Percentiles rank a stretch among this genome's conserved stretches.
These are phyloP conservation scores for Mortierella hygrophila DNA, from an alignment of 192 early-diverging fungal genomes.

Conservation along the genomic window DNA sequence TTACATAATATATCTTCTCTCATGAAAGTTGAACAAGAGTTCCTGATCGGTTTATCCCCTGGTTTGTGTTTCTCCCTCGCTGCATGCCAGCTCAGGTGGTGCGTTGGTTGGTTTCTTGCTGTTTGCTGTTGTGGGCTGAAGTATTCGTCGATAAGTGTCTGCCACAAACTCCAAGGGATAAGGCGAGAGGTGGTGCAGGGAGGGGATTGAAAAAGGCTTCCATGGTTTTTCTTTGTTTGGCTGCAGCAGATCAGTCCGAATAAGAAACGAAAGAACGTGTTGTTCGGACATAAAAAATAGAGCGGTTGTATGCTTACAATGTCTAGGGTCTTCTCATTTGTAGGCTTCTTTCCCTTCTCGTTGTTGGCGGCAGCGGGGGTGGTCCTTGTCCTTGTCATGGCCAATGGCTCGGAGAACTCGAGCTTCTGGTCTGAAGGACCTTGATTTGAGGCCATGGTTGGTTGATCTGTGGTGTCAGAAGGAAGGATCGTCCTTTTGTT, in stretches of 20 bases:
- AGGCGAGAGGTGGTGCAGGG: neutral
- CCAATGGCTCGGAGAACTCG: slow-evolving; percentile 30
- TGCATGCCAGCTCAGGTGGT: too few species aligned
- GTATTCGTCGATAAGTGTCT: neutral
- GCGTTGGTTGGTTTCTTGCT: too few species aligned
- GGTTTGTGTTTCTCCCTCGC: too few species aligned
- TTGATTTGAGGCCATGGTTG: slow-evolving; percentile 6
- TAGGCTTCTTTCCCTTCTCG: slow-evolving; percentile 18
- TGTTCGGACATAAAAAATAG: neutral
- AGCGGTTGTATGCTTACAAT: slow-evolving; percentile 59
- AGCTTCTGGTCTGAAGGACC: neutral
- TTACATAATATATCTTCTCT: neutral
- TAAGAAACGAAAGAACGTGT: neutral
- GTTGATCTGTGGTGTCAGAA: too few species aligned
- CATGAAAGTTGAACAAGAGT: neutral
- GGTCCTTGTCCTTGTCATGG: slow-evolving; percentile 44
- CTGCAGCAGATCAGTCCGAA: neutral
- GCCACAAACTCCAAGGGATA: neutral
- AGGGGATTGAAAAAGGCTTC: neutral
- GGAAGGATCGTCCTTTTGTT: neutral
- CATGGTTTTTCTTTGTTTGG: neutral
- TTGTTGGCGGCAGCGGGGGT: neutral
- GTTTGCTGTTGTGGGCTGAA: neutral
- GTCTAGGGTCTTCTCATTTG: slow-evolving; percentile 59
- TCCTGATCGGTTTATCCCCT: neutral